A percentile compares a stretch with the other conserved stretches of the same genome.
phyloP scores from a whole-genome alignment of 805 yeast genomes.

The Starmerella asiatica region DNA sequence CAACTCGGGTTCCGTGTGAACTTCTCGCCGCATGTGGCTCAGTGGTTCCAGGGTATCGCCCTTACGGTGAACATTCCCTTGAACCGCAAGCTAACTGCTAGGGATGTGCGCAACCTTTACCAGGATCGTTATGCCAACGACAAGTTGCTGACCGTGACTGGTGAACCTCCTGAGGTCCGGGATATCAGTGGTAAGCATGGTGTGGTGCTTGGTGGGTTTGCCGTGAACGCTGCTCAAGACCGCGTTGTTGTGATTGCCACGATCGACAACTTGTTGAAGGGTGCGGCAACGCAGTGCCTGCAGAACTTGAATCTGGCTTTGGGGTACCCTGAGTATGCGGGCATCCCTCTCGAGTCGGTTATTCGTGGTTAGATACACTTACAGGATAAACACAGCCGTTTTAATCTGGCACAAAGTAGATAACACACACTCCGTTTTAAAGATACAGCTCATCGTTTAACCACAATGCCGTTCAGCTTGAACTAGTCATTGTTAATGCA shows the following conservation, averaged over 20 bases:
- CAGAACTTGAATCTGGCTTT: slow-evolving; percentile 86
- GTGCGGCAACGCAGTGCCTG: slow-evolving; percentile 97
- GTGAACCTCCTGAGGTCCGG: slow-evolving; percentile 85
- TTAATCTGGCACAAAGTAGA: too few relatives aligned
- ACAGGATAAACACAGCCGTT: too few relatives aligned
- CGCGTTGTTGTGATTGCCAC: slow-evolving; percentile 92
- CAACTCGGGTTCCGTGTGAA: slow-evolving; percentile 71
- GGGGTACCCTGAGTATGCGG: slow-evolving; percentile 88
- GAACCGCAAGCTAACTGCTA: slow-evolving; percentile 46
- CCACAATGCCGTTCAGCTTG: too few relatives aligned
- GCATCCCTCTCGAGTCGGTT: slow-evolving; percentile 51
- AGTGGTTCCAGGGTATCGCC: slow-evolving; percentile 98
- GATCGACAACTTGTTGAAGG: slow-evolving; percentile 88
- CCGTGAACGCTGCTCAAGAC: slow-evolving; percentile 74
- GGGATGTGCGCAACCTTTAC: slow-evolving; percentile 73
- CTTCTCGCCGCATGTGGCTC: slow-evolving; percentile 94
- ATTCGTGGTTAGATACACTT: slow-evolving; percentile 18
- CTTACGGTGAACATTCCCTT: slow-evolving; percentile 86
- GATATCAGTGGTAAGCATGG: slow-evolving; percentile 93
- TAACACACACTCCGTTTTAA: too few relatives aligned
- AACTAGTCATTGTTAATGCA: too few relatives aligned
- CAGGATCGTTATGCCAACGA: slow-evolving; percentile 83
- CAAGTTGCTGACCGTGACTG: slow-evolving; percentile 67
- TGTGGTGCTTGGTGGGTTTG: slow-evolving; percentile 89
- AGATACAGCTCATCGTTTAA: too few relatives aligned